Conservation (phyloP, 345 rosid species). For the Euphorbia pulcherrima region DNA sequence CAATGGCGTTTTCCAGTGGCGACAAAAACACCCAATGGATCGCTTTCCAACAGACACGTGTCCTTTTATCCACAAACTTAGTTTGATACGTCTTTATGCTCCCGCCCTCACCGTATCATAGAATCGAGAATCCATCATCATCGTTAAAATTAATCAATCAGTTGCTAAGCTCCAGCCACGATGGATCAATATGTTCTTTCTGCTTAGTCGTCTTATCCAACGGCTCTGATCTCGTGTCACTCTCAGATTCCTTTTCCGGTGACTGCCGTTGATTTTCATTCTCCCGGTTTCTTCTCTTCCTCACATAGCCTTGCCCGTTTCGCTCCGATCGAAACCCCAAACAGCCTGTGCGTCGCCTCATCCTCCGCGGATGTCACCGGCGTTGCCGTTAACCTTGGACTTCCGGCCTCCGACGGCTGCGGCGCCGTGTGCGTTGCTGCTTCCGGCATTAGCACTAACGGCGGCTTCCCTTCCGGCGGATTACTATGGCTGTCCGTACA, state of each 20-base stretch:
- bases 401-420: conserved; percentile 6
- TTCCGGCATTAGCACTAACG: conserved; percentile 43
- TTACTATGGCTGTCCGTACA: conserved; percentile 31
- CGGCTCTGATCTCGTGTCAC: conserved; percentile 59
- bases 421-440: conserved; percentile 26
- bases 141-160: background rate
- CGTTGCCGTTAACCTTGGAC: conserved; percentile 8
- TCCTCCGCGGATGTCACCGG: conserved; percentile 15
- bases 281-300: conserved; percentile 31
- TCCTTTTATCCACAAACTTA: background rate
- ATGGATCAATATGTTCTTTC: conserved; percentile 29
- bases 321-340: conserved; percentile 77
- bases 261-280: conserved; percentile 25
- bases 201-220: conserved; percentile 36
- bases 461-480: conserved; percentile 37
- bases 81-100: background rate
- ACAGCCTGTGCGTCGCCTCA: conserved; percentile 55
- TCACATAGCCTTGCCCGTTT: conserved; percentile 61
- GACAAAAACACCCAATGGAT: background rate
- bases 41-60: background rate
- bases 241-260: conserved; percentile 23
- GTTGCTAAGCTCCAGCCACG: conserved; percentile 71
- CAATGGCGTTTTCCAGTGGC: background rate
- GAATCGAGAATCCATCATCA: background rate
- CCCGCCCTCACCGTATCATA: background rate